Evolutionary conservation across 1,139 yeast genomes (phyloP), one percentile per base, ranked within the genome.

Genomic region (Candida buenavistaensis): DNA sequence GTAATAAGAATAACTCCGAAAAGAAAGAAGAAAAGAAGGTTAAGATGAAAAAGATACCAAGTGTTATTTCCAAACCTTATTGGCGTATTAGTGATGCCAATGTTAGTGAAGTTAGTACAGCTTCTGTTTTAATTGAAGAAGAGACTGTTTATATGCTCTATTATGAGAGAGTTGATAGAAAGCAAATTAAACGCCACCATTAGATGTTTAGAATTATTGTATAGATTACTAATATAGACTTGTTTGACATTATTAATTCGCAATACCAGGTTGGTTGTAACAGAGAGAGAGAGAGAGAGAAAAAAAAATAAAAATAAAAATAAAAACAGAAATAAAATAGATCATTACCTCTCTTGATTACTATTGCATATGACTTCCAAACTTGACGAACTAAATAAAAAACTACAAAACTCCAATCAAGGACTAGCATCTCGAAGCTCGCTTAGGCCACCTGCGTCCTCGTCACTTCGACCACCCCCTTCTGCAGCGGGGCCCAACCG

Each of bases 1-100:
- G 10, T 12, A 6, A 6, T 12, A 24, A 23, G 7, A 15, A 15
- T 8, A 16, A 14, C 16, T 4, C 22, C 8, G 8, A n/a, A 22
- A n/a, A 22, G 3, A 30, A 30, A n/a, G 24, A 27, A 10, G 36
- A 36, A 11, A 36, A 36, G 31, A 55, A 60, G 31, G 59, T 66
- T 26, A 69, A 67, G 44, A 59, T 70, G 62, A 75, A 69, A 47
- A 80, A 73, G 45, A 63, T 82, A 8, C 74, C 79, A 7, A 70
- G 80, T 10, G 60, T 73, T 15, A 52, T 69, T 6, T 78, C 77
- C 40, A 69, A 74, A 33, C 89, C 90, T 12, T 90, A 78, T 65
- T 90, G 97, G 97, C 73, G 86, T 48, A 78, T 89, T 19, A 86
- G 94, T 44, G 97, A 90, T 57, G 71, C 87, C 2, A 68, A 65